phyloP scores from a whole-genome alignment of 495 filamentous ascomycete species.

The Penicillium macrosclerotiorum region DNA sequence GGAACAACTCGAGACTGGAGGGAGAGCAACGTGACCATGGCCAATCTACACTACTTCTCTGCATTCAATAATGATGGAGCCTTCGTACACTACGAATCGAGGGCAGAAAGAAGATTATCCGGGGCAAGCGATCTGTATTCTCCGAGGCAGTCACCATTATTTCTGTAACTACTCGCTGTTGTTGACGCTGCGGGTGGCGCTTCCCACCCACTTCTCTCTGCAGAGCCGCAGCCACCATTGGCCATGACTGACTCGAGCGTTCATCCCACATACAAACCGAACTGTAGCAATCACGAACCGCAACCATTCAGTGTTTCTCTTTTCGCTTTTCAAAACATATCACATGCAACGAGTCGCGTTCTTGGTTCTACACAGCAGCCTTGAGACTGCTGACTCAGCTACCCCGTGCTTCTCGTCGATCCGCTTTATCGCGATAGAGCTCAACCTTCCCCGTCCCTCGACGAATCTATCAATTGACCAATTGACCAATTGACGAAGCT shows the following conservation, averaged over 20 bases:
- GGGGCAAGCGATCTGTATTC: no score
- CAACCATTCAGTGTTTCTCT: not conserved
- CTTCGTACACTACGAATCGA: no score
- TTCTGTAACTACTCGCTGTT: no score
- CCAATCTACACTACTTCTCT: no score
- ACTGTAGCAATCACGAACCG: not conserved
- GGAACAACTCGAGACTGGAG: not conserved
- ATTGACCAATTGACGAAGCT: no score
- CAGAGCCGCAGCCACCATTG: not conserved
- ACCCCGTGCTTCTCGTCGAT: conserved; percentile 15
- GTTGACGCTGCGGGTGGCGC: not conserved
- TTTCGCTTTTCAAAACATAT: conserved; percentile 2
- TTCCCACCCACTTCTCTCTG: not conserved
- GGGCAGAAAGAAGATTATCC: no score
- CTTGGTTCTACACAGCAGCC: conserved; percentile 23
- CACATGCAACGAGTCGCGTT: conserved; percentile 8
- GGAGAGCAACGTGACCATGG: not conserved
- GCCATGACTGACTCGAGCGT: not conserved
- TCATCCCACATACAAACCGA: not conserved
- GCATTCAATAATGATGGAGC: no score
- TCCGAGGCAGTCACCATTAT: no score
- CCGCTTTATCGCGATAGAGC: conserved; percentile 7
- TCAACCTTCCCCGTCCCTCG: conserved; percentile 4
- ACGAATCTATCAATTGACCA: conserved; percentile 4
- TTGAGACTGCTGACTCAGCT: conserved; percentile 28